phyloP scores from a whole-genome alignment of 345 rosid genomes.

The Kandelia obovata region DNA sequence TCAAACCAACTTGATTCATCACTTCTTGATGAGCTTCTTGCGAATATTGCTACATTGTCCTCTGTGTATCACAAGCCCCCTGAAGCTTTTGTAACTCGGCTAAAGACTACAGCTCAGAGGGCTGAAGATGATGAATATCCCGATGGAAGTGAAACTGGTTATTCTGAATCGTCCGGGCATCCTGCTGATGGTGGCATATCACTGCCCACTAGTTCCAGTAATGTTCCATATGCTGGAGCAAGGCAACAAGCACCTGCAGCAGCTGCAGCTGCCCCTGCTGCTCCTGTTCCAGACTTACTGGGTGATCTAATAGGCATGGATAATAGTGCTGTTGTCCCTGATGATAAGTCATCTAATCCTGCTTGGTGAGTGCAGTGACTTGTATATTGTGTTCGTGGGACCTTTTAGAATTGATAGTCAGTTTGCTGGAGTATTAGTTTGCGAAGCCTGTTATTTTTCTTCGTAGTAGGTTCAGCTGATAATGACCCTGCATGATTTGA shows the following conservation, averaged over 20 bases:
- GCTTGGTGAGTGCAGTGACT: constrained; percentile 53
- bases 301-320: constrained; percentile 89
- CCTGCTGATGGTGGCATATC: constrained; percentile 57
- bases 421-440: neutral
- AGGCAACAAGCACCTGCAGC: constrained; percentile 61
- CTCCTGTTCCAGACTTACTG: constrained; percentile 86
- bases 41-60: constrained; percentile 93
- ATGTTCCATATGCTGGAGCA: constrained; percentile 48
- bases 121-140: constrained; percentile 95
- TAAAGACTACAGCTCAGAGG: constrained; percentile 69
- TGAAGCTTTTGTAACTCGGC: constrained; percentile 89
- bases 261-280: constrained; percentile 40
- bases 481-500: neutral
- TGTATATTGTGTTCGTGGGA: neutral
- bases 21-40: constrained; percentile 95
- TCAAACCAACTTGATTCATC: constrained; percentile 92
- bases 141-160: constrained; percentile 78
- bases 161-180: constrained; percentile 63
- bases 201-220: constrained; percentile 56
- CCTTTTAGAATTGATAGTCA: neutral
- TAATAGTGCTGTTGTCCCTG: constrained; percentile 76
- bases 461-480: neutral
- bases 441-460: neutral
- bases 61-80: constrained; percentile 99
- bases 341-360: constrained; percentile 64